phyloP scores from a whole-genome alignment of 2,329 filamentous ascomycete genomes.

The Talaromyces marneffei region DNA sequence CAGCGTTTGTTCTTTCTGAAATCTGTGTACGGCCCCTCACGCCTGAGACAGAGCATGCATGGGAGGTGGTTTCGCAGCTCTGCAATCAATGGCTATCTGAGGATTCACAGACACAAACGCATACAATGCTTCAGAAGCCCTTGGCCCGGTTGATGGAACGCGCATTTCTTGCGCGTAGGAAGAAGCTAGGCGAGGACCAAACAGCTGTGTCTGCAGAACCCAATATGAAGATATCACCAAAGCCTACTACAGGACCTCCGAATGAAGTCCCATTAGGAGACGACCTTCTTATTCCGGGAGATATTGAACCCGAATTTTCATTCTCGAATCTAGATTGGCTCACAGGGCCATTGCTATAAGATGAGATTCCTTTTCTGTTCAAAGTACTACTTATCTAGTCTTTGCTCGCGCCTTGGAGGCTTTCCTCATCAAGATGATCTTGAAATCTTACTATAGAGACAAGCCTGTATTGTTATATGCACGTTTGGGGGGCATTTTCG shows the following conservation, averaged over 20 bases:
- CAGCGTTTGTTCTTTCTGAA: conserved; percentile 51
- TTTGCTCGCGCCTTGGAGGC: too few relatives aligned
- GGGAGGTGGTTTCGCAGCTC: conserved; percentile 22
- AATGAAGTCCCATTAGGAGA: too few relatives aligned
- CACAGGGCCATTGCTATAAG: background rate
- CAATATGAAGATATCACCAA: background rate
- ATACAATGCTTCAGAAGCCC: conserved; percentile 16
- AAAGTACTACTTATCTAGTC: too few relatives aligned
- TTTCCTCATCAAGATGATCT: too few relatives aligned
- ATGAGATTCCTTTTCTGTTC: too few relatives aligned
- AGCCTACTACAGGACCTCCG: background rate
- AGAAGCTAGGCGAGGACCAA: background rate
- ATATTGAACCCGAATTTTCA: background rate
- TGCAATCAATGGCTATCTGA: conserved; percentile 17
- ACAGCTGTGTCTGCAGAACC: background rate
- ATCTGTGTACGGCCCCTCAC: conserved; percentile 35
- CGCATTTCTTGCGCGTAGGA: conserved; percentile 18
- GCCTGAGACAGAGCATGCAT: conserved; percentile 20
- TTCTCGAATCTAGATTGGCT: background rate
- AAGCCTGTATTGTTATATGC: too few relatives aligned
- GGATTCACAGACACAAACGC: background rate
- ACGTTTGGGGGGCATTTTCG: too few relatives aligned
- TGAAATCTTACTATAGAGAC: too few relatives aligned
- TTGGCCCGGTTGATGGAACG: conserved; percentile 19
- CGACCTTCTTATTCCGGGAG: background rate